A percentile compares a stretch with the other conserved stretches of the same genome.
phyloP scores from a whole-genome alignment of 768 basidiomycete species.

The Austroboletus festivus region DNA sequence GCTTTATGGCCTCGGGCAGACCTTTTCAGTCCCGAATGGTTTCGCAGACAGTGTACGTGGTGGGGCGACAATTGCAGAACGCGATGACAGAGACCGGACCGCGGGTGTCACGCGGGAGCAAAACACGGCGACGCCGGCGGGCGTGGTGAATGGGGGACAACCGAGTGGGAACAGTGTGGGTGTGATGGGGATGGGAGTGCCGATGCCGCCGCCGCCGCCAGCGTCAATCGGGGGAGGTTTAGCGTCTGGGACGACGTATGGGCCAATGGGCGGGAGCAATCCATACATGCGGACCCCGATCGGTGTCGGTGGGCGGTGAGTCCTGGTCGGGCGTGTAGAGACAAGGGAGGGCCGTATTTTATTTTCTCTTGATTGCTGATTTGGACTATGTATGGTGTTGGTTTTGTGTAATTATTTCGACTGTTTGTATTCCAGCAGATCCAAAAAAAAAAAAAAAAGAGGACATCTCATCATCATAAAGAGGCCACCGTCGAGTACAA shows the following conservation, averaged over 20 bases:
- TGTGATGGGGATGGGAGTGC: conserved; percentile 45
- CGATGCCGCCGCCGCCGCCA: conserved; percentile 36
- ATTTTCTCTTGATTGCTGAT: not conserved
- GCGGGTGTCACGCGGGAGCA: conserved; percentile 43
- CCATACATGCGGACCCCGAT: conserved; percentile 65
- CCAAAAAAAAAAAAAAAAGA: no score
- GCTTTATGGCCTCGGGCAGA: conserved; percentile 80
- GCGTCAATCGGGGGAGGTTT: conserved; percentile 37
- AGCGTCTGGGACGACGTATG: conserved; percentile 54
- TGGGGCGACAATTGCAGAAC: conserved; percentile 78
- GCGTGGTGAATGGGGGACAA: conserved; percentile 32
- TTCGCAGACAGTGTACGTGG: conserved; percentile 63
- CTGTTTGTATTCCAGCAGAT: no score
- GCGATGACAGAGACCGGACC: conserved; percentile 54
- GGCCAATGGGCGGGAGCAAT: conserved; percentile 55
- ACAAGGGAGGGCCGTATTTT: not conserved
- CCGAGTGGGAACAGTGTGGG: conserved; percentile 35
- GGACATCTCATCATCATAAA: no score
- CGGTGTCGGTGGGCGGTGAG: conserved; percentile 49
- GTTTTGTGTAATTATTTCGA: no score
- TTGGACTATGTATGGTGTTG: no score
- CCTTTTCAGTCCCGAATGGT: conserved; percentile 66
- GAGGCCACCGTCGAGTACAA: no score
- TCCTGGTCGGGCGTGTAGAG: not conserved
- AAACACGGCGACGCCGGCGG: conserved; percentile 53